Conservation (phyloP, 2,329 filamentous ascomycete species). For the Chalaropsis thielavioides region DNA sequence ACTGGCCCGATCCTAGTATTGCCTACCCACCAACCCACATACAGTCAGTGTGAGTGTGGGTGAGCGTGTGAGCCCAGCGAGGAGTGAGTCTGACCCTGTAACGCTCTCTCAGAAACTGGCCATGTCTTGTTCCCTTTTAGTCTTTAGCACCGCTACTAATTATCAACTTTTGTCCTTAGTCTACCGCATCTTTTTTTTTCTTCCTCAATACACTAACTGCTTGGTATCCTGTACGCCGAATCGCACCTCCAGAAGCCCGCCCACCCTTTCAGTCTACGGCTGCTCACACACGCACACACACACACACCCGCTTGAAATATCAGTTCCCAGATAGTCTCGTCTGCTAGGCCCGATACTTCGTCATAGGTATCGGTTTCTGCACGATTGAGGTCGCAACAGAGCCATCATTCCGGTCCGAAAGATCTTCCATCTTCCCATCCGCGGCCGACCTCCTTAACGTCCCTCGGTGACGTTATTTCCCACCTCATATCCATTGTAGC, state of each 20-base stretch:
- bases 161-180: neutral
- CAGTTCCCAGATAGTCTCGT: conserved; percentile 24
- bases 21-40: conserved; percentile 1
- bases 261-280: neutral
- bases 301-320: neutral
- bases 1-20: neutral
- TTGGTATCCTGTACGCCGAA: neutral
- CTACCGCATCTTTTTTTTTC: conserved; percentile 1
- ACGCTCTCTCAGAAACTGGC: neutral
- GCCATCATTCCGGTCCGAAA: conserved; percentile 80
- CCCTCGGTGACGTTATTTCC: conserved; percentile 45
- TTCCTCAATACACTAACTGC: neutral
- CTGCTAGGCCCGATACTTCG: conserved; percentile 74
- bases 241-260: neutral
- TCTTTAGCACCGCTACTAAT: conserved; percentile 1
- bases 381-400: conserved; percentile 48
- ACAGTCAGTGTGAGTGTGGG: neutral
- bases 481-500: conserved; percentile 41
- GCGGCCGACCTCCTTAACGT: conserved; percentile 86
- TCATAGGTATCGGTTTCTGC: conserved; percentile 69
- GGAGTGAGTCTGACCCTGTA: neutral
- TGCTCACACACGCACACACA: neutral
- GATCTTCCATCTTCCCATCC: conserved; percentile 68
- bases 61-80: neutral
- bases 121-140: neutral